Evolutionary conservation across 495 filamentous ascomycete species (phyloP), one percentile per base, ranked within the genome.

Genomic region (Penicillium atrosanguineum): DNA sequence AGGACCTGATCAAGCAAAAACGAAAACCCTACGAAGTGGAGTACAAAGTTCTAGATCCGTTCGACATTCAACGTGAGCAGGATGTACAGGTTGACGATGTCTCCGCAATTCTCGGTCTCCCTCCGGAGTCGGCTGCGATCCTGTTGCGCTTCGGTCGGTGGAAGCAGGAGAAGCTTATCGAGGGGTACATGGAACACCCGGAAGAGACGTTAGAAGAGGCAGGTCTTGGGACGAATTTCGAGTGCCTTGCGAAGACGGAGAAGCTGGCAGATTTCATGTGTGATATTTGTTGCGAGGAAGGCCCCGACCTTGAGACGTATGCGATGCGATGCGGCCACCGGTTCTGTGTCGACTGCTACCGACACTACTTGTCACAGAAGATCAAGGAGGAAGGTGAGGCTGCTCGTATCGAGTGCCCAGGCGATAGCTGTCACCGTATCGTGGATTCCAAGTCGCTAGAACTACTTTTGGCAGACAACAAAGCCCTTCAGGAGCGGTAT

Each of bases 241-340:
- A 77, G n/a, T 71, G 75, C 8, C 78, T 76, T 16, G 88, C 88
- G 7, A 84, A 79, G 60, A 79, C 93, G 11, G 79, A 90, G 59
- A 74, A 79, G 34, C 71, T 95, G 20, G 78, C 80, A 11, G 89
- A 84, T 5, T 98, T 98, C 68, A 76, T 82, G 53, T 98, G 94
- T 72, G 90, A 94, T 44, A 98, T 98, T 57, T 98, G 94, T 70
- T 98, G 89, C 69, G 92, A 98, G 53, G 95, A 98, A 56, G 85
- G 79, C 14, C 74, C 81, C 6, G 85, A 84, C 0, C 70, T 97
- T n/a, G 72, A 90, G 61, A 91, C 89, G 18, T 97, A 96, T 67
- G 89, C 94, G 6, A 91, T 98, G 83, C 95, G 89, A 56, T 98
- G 94, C 69, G 89, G 86, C 0, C 94, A 98, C 70, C 82, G 95